Evolutionary conservation across 176 grass and related monocot genomes (phyloP), one percentile per base, ranked within the genome.

Genomic region (Stipa capillata): DNA sequence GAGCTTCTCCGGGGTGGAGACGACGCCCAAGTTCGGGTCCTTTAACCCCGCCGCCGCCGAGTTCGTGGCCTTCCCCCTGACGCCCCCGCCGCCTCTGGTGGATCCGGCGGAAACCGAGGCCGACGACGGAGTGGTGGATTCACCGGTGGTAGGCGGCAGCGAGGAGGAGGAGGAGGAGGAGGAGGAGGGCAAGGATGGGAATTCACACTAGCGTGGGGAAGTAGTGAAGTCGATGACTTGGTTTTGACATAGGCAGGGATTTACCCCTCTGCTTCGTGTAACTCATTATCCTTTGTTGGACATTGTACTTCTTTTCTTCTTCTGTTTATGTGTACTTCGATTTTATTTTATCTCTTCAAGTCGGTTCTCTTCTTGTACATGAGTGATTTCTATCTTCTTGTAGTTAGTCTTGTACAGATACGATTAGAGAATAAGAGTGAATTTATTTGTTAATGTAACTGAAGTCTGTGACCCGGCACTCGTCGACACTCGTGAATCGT

Each of bases 21-120:
- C 85, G 11, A 83, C 79, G 79, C 85, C 85, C 79, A 87, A 72
- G 67, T 87, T 87, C 65, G 73, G 80, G 47, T 87, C 85, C 39
- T 87, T 87, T 73, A 65, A 83, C 73, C 85, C 79, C 28, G 65
- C 28, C 10, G 49, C 65, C 44, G 65, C 74, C 11, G 73, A 77
- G 34, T 42, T 87, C 65, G 73, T 78, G n/a, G 73, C 80, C 31
- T 78, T 78, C 45, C 65, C 57, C 69, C 59, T 74, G 47, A 37
- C 53, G 59, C 58, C 58, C 9, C 29, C 72, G 2, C 79, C 73
- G 6, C 54, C 20, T 0, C 73, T 2, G 55, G 23, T 32, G 5
- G 73, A 65, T 2, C 3, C 65, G 39, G 47, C 28, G 47, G 55
- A 12, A 11, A 40, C 21, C 50, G 62, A 60, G 61, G 8, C 33